These are phyloP conservation scores for Xanthoceras sorbifolium DNA, from an alignment of 345 rosid genomes.

Conservation along the genomic window DNA sequence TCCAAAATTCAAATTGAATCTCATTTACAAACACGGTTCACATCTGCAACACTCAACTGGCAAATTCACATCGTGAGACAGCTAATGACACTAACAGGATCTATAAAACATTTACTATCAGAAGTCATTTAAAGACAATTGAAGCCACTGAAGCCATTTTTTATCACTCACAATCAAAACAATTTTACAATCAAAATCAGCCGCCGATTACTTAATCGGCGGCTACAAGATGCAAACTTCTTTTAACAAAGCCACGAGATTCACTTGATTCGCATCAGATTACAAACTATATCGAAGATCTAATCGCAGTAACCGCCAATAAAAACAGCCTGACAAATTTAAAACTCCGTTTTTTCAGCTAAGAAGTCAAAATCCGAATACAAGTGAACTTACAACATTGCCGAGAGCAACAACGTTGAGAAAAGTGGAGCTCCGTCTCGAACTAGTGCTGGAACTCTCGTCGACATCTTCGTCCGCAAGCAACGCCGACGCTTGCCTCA, in stretches of 20 bases:
- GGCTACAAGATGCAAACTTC: too few species aligned
- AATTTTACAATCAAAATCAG: not conserved
- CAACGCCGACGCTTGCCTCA: slow-evolving; percentile 73
- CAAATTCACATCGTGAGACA: too few species aligned
- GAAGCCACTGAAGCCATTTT: not conserved
- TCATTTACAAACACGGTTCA: too few species aligned
- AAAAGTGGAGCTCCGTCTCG: slow-evolving; percentile 63
- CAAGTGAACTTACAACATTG: slow-evolving; percentile 70
- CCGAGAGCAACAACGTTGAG: slow-evolving; percentile 92
- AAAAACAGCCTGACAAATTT: not conserved
- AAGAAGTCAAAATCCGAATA: not conserved
- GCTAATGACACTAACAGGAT: not conserved
- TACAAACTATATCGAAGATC: slow-evolving; percentile 1
- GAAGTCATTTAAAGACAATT: not conserved
- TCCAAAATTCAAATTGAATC: too few species aligned
- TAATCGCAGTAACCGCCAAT: not conserved
- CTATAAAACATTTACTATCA: not conserved
- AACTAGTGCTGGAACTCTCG: slow-evolving; percentile 55
- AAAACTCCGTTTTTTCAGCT: not conserved
- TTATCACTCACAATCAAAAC: not conserved
- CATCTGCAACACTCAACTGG: too few species aligned
- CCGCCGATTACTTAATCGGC: too few species aligned
- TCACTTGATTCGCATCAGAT: slow-evolving; percentile 1
- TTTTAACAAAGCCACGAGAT: not conserved
- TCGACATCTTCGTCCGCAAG: slow-evolving; percentile 95